Percentiles rank a stretch among this genome's conserved stretches.
These are phyloP conservation scores for Trichophyton rubrum DNA, from an alignment of 2,329 filamentous ascomycete species.

Conservation along the genomic window DNA sequence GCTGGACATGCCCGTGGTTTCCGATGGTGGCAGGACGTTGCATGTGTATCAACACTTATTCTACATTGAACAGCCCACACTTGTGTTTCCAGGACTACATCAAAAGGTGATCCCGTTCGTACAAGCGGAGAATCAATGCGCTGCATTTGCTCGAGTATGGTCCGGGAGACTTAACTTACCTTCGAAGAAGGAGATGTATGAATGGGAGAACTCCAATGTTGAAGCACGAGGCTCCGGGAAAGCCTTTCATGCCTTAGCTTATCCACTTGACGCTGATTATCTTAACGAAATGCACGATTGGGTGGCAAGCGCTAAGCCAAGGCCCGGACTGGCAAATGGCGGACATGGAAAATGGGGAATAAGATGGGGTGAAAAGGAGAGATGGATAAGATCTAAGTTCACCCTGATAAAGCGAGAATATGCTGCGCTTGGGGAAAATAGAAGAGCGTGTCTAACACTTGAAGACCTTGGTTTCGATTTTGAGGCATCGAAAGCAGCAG, in stretches of 20 bases:
- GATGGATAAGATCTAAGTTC: slow-evolving; percentile 60
- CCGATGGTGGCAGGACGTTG: slow-evolving; percentile 55
- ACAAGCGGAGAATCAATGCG: slow-evolving; percentile 63
- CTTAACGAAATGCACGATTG: slow-evolving; percentile 34
- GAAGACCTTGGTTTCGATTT: slow-evolving; percentile 61
- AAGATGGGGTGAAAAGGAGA: slow-evolving; percentile 56
- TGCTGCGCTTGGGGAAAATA: slow-evolving; percentile 47
- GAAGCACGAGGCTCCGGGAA: slow-evolving; percentile 36
- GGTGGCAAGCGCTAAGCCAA: slow-evolving; percentile 26
- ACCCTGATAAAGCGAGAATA: slow-evolving; percentile 61
- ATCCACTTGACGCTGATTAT: slow-evolving; percentile 36
- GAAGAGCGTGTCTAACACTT: slow-evolving; percentile 47
- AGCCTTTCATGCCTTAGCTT: slow-evolving; percentile 44
- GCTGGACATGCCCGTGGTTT: slow-evolving; percentile 46
- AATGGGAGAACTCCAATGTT: slow-evolving; percentile 47
- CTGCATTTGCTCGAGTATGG: slow-evolving; percentile 65
- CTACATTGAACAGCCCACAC: slow-evolving; percentile 59
- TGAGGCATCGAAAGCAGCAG: slow-evolving; percentile 24
- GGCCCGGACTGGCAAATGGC: slow-evolving; percentile 30
- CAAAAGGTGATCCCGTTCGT: slow-evolving; percentile 85
- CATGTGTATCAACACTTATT: slow-evolving; percentile 72
- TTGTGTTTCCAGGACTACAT: slow-evolving; percentile 63
- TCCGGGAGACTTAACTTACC: slow-evolving; percentile 58
- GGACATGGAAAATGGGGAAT: slow-evolving; percentile 54
- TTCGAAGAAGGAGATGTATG: slow-evolving; percentile 48